phyloP scores from a whole-genome alignment of 257 asterid species.

The Linaria vulgaris region DNA sequence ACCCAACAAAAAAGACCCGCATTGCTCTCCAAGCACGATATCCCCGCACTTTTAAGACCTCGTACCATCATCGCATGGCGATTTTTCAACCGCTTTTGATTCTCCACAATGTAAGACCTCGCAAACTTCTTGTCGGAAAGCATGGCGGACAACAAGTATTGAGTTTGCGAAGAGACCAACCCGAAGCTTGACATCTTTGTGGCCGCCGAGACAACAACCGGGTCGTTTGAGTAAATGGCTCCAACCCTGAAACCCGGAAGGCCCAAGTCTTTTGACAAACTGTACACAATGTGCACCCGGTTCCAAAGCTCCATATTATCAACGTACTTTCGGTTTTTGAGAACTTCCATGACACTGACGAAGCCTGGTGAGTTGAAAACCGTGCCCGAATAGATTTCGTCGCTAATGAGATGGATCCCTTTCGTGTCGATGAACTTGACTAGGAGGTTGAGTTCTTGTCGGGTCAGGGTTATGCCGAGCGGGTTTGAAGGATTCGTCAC shows the following conservation, averaged over 20 bases:
- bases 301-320: constrained; percentile 36
- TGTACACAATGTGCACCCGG: constrained; percentile 75
- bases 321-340: constrained; percentile 33
- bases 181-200: constrained; percentile 93
- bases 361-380: constrained; percentile 59
- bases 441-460: constrained; percentile 52
- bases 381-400: constrained; percentile 81
- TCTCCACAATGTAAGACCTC: constrained; percentile 44
- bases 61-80: constrained; percentile 57
- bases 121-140: constrained; percentile 65
- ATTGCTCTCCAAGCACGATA: constrained; percentile 59
- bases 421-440: constrained; percentile 53
- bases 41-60: constrained; percentile 53
- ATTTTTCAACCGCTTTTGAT: constrained; percentile 47
- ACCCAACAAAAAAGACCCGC: constrained; percentile 87
- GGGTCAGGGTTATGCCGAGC: constrained; percentile 60
- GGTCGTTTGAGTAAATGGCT: constrained; percentile 63
- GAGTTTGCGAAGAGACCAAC: constrained; percentile 77
- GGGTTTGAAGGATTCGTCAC: constrained; percentile 89
- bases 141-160: constrained; percentile 63
- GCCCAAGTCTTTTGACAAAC: constrained; percentile 88
- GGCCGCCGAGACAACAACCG: constrained; percentile 63
- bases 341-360: constrained; percentile 65
- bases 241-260: constrained; percentile 93
- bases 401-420: constrained; percentile 72